Evolutionary conservation across 768 basidiomycete genomes (phyloP).

Genomic region (Xerocomus potaroensis): DNA sequence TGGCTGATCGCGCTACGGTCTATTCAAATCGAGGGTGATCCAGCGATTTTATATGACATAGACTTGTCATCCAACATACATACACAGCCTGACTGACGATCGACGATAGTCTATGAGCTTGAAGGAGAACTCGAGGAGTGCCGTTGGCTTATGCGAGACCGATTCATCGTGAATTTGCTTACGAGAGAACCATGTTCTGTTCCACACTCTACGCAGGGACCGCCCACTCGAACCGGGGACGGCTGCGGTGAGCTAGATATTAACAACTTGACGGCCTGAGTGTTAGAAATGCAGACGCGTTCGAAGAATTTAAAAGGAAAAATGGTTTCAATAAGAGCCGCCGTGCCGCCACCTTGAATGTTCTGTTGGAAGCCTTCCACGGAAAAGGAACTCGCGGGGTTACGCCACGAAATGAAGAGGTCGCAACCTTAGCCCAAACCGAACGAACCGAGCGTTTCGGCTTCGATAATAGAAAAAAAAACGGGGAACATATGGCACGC

Average conservation of each 20-base stretch:
- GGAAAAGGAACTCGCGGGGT: background rate
- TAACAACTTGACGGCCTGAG: background rate
- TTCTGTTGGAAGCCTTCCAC: slow-evolving; percentile 25
- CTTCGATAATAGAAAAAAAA: too few species aligned
- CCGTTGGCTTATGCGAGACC: background rate
- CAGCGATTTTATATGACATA: background rate
- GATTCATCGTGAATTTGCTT: background rate
- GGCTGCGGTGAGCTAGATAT: slow-evolving; percentile 9
- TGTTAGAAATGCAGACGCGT: background rate
- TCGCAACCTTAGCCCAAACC: too few species aligned
- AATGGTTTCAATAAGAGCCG: background rate
- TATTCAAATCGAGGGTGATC: slow-evolving; percentile 1
- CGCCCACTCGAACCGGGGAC: slow-evolving; percentile 1
- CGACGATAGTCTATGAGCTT: slow-evolving; percentile 1
- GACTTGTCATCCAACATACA: slow-evolving; percentile 3
- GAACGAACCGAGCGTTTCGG: too few species aligned
- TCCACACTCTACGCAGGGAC: too few species aligned
- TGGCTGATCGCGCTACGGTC: slow-evolving; percentile 6
- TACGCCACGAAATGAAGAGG: too few species aligned
- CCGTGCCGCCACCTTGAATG: slow-evolving; percentile 8
- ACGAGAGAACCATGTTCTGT: background rate
- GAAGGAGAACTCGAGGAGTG: too few species aligned
- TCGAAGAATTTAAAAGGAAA: background rate
- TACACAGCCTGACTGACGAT: slow-evolving; percentile 16
- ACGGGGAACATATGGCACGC: background rate